Conservation (phyloP, 768 basidiomycete species). For the Psilocybe subaeruginosa region DNA sequence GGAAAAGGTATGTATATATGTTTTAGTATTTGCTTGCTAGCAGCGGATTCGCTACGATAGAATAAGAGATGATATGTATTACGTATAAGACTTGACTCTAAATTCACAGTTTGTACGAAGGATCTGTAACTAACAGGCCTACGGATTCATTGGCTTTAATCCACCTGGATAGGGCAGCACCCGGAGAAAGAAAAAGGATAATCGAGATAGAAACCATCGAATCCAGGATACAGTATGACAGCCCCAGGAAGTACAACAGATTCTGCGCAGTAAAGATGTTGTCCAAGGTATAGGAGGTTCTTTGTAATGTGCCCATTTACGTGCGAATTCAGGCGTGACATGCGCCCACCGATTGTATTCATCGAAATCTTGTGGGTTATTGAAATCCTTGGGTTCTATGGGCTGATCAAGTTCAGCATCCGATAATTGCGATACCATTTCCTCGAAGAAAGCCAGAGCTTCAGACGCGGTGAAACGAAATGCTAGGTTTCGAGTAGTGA, state of each 20-base stretch:
- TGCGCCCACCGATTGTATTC: slow-evolving; percentile 20
- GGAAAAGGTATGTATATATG: no score
- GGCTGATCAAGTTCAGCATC: slow-evolving; percentile 27
- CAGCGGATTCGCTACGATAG: no score
- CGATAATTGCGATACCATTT: background rate
- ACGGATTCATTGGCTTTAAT: no score
- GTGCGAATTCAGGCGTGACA: slow-evolving; percentile 13
- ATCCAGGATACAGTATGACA: background rate
- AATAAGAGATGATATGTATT: no score
- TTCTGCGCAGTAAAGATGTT: slow-evolving; percentile 1
- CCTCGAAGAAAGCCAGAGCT: slow-evolving; percentile 29
- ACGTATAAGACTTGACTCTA: no score
- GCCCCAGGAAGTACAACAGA: background rate
- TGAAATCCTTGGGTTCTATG: background rate
- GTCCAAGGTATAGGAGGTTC: slow-evolving; percentile 16
- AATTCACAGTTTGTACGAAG: no score
- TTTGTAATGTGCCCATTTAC: slow-evolving; percentile 17
- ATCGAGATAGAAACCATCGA: no score
- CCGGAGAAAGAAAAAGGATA: no score
- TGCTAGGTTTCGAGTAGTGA: slow-evolving; percentile 25
- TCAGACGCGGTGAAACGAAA: slow-evolving; percentile 27
- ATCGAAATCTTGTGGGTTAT: background rate
- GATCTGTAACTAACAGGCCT: no score
- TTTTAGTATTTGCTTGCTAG: no score
- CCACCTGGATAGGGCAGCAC: no score